phyloP scores from a whole-genome alignment of 208 protist genomes.

The Wallacemonas sp. region DNA sequence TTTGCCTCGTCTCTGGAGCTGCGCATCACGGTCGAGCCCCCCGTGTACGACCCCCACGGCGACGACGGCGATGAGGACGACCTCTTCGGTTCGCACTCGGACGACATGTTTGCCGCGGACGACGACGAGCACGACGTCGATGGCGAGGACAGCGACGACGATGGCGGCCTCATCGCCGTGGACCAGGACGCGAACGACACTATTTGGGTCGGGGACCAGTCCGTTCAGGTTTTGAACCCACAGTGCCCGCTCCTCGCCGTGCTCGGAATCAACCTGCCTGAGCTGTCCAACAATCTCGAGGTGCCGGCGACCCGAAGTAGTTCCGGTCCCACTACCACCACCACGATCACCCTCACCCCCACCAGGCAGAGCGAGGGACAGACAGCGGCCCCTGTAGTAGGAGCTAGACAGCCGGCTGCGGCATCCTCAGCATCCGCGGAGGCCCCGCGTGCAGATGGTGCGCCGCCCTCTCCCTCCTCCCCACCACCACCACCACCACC shows the following conservation, averaged over 20 bases:
- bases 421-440: too few species aligned
- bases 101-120: background rate
- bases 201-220: background rate
- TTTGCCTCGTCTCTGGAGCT: background rate
- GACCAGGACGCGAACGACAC: background rate
- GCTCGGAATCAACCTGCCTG: background rate
- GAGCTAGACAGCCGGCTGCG: too few species aligned
- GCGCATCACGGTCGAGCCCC: background rate
- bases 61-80: slow-evolving; percentile 11
- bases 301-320: background rate
- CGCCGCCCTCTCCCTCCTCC: too few species aligned
- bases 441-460: too few species aligned
- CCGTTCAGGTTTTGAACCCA: background rate
- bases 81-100: background rate
- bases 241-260: background rate
- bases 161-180: background rate
- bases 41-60: background rate
- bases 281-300: too few species aligned
- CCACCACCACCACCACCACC: too few species aligned
- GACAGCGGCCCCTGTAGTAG: too few species aligned
- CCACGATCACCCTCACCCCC: too few species aligned
- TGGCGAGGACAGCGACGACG: slow-evolving; percentile 1
- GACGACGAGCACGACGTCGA: background rate
- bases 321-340: background rate
- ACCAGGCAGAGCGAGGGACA: too few species aligned